Conservation (phyloP, 306 rosid species). For the Phaseolus lunatus region DNA sequence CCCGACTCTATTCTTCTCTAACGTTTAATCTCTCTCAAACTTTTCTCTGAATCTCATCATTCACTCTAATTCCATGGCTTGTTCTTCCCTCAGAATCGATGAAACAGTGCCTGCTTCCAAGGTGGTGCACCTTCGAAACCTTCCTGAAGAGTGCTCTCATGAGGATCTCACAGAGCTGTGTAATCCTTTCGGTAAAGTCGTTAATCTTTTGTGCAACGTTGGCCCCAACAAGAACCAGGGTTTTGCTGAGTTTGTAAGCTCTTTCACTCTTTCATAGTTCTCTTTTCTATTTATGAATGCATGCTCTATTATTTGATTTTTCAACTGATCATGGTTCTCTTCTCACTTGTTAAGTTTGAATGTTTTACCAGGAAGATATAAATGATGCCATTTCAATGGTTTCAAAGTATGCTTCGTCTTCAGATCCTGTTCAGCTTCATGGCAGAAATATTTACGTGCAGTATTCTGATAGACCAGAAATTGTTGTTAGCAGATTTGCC, state of each 20-base stretch:
- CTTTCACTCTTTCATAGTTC: background rate
- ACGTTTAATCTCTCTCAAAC: background rate
- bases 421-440: conserved; percentile 78
- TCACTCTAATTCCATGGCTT: background rate
- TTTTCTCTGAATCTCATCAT: background rate
- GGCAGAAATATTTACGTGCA: conserved; percentile 82
- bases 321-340: background rate
- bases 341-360: conserved; percentile 19
- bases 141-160: conserved; percentile 79
- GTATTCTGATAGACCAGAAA: conserved; percentile 84
- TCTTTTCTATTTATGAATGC: background rate
- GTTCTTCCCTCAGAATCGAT: background rate
- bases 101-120: conserved; percentile 61
- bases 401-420: conserved; percentile 83
- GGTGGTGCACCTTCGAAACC: conserved; percentile 87
- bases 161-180: conserved; percentile 78
- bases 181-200: conserved; percentile 84
- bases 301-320: background rate
- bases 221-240: conserved; percentile 92
- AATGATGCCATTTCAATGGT: conserved; percentile 92
- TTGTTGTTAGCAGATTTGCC: conserved; percentile 76
- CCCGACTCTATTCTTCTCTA: too few relatives aligned
- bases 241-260: conserved; percentile 75
- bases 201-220: conserved; percentile 80
- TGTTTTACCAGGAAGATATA: conserved; percentile 67